Base-by-base conservation (phyloP, 768 basidiomycete species). In the Naganishia antarctica region DNA sequence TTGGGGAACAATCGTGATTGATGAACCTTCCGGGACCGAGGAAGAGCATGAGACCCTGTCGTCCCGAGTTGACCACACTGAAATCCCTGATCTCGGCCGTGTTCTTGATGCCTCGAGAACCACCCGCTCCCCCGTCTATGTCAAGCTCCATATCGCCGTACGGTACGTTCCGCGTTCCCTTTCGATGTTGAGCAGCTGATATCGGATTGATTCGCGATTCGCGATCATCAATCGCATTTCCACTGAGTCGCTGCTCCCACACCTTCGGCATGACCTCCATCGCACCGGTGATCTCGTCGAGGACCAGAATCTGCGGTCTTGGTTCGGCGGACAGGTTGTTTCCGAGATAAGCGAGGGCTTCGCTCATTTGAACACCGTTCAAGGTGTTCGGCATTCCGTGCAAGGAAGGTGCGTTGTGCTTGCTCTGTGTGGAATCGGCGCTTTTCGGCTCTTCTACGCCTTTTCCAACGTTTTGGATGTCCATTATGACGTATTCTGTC, bases 1-100 rank as follows among this genome's bases (percentile, higher is more conserved):
- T 76, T 12, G 76, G 76, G 12, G 65, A 64, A 59, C 76, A 77
- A 57, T 77, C 76, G 45, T 77, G 76, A 61, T 77, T 77, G 31
- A 77, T 60, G 50, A 77, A 77, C 44, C 74, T 64, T 0, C 74
- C 76, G 6, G 76, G 74, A 28, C 76, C 76, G 8, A 77, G 68
- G 69, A 74, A 77, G 28, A 77, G 66, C 66, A 65, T 67, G 69
- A 61, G 69, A 67, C 61, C 71, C 13, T 59, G 60, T 23, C 73
- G 51, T 5, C 70, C 70, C 16, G 72, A 73, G 67, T 75, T 72
- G 46, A 77, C 74, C 23, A 77, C 73, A 64, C 72, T 74, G 47
- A 75, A 74, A 59, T 75, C 74, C 28, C 76, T 21, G 15, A 57
- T 57, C 53, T 57, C 53, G 3, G 53, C 53, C 53, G 32, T 57